These are phyloP conservation scores for Sporothrix brasiliensis DNA, from an alignment of 2,329 filamentous ascomycete species.

Conservation along the genomic window DNA sequence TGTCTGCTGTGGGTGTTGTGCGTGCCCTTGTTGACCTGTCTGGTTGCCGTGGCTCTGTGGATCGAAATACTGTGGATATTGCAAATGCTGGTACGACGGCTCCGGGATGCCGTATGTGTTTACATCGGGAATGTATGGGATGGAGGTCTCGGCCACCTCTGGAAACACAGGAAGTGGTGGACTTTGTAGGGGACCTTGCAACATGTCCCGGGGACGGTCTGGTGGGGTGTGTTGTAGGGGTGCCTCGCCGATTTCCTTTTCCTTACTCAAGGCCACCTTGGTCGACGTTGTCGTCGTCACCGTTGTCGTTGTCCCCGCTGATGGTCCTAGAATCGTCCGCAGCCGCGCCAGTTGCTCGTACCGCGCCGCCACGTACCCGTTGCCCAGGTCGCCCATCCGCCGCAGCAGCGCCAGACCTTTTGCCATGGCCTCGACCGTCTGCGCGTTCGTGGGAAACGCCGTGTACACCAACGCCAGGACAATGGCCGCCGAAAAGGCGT, in stretches of 20 bases:
- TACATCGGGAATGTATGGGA: too few relatives aligned
- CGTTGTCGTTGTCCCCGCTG: not conserved
- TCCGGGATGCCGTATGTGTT: too few relatives aligned
- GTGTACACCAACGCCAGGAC: slow-evolving; percentile 59
- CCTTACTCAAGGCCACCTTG: too few relatives aligned
- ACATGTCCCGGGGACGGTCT: not conserved
- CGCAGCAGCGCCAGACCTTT: slow-evolving; percentile 52
- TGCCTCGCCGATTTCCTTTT: too few relatives aligned
- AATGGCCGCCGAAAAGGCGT: slow-evolving; percentile 57
- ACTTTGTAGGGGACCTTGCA: not conserved
- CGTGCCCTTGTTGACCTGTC: too few relatives aligned
- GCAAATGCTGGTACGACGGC: too few relatives aligned
- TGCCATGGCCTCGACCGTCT: slow-evolving; percentile 48
- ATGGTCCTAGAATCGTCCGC: slow-evolving; percentile 30
- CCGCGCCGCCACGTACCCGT: slow-evolving; percentile 51
- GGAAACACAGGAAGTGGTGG: not conserved
- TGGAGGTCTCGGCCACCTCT: not conserved
- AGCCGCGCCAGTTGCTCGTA: slow-evolving; percentile 41
- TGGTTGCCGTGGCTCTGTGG: too few relatives aligned
- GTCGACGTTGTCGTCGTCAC: too few relatives aligned
- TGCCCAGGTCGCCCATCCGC: slow-evolving; percentile 57
- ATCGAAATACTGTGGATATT: too few relatives aligned
- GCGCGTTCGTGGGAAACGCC: slow-evolving; percentile 52
- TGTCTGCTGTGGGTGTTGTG: too few relatives aligned
- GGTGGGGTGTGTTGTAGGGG: too few relatives aligned